Conservation (phyloP, 2,329 filamentous ascomycete species). For the Lachnellula arida region DNA sequence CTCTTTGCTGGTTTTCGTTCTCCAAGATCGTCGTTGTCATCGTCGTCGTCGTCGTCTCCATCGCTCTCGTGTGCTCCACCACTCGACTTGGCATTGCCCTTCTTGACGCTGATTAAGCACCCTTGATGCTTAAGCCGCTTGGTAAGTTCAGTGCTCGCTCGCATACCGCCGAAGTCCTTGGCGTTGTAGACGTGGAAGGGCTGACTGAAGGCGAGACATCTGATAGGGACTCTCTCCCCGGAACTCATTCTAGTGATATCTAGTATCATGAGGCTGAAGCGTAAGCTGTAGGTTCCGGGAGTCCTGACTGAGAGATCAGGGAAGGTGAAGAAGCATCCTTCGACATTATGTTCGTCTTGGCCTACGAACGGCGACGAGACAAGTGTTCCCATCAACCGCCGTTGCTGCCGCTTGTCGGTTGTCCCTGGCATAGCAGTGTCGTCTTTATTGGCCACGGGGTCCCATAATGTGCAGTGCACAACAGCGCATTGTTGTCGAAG, state of each 20-base stretch:
- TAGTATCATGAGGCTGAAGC: constrained; percentile 69
- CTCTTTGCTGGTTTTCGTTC: constrained; percentile 13
- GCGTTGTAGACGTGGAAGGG: constrained; percentile 78
- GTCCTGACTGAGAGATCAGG: constrained; percentile 77
- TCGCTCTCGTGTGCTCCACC: constrained; percentile 33
- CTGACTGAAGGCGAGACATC: constrained; percentile 55
- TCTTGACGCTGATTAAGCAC: constrained; percentile 81
- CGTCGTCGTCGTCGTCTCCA: constrained; percentile 23
- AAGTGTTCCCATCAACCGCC: constrained; percentile 73
- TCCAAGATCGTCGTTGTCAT: constrained; percentile 18
- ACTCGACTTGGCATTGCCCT: constrained; percentile 64
- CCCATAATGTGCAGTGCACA: constrained; percentile 73
- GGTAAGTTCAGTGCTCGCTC: constrained; percentile 68
- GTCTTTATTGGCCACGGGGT: constrained; percentile 62
- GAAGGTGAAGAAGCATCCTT: constrained; percentile 84
- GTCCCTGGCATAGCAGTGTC: constrained; percentile 61
- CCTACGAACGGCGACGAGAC: constrained; percentile 74
- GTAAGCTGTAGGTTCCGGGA: constrained; percentile 68
- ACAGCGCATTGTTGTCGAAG: constrained; percentile 63
- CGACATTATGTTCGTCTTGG: constrained; percentile 64
- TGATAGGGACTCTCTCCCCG: constrained; percentile 47
- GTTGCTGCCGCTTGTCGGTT: constrained; percentile 62
- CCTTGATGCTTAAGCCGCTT: constrained; percentile 73
- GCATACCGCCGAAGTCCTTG: constrained; percentile 84
- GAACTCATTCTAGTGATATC: constrained; percentile 55